These are phyloP conservation scores for Aspergillus quadrilineatus DNA, from an alignment of 2,329 filamentous ascomycete species.

Conservation along the genomic window DNA sequence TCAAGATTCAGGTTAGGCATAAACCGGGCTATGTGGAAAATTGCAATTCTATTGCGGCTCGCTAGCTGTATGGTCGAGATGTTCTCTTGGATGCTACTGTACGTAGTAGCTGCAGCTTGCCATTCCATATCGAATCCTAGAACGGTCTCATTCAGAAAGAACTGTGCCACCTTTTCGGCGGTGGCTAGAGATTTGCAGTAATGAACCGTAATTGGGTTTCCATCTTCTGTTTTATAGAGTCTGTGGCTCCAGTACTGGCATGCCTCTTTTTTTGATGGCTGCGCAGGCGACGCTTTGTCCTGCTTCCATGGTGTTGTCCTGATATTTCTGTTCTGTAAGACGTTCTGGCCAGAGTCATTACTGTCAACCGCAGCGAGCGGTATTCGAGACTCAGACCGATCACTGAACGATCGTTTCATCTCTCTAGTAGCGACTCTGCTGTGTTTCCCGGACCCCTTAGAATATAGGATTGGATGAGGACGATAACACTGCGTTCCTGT, in stretches of 20 bases:
- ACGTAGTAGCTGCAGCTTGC: slow-evolving; percentile 54
- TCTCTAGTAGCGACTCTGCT: too few species aligned
- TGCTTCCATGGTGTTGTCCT: background rate
- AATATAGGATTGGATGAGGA: background rate
- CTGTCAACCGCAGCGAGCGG: background rate
- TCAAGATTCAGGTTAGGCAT: slow-evolving; percentile 39
- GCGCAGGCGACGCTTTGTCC: background rate
- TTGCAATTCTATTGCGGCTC: slow-evolving; percentile 69
- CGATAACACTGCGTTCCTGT: background rate
- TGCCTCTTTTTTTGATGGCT: background rate
- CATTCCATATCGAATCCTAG: slow-evolving; percentile 93
- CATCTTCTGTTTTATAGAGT: slow-evolving; percentile 48
- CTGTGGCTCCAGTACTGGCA: slow-evolving; percentile 35
- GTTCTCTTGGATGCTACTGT: slow-evolving; percentile 60
- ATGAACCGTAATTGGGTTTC: slow-evolving; percentile 64
- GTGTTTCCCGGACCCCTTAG: background rate
- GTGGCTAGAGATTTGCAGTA: slow-evolving; percentile 71
- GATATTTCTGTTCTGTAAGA: background rate
- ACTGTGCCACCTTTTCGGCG: slow-evolving; percentile 64
- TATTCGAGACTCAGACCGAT: background rate
- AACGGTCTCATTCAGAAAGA: slow-evolving; percentile 68
- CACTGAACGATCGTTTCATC: background rate
- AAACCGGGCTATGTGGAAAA: slow-evolving; percentile 77
- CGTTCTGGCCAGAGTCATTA: background rate
- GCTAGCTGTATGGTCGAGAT: slow-evolving; percentile 83